Base-by-base conservation (phyloP, 139 green algal genomes). In the Ettlia oleoabundans region DNA sequence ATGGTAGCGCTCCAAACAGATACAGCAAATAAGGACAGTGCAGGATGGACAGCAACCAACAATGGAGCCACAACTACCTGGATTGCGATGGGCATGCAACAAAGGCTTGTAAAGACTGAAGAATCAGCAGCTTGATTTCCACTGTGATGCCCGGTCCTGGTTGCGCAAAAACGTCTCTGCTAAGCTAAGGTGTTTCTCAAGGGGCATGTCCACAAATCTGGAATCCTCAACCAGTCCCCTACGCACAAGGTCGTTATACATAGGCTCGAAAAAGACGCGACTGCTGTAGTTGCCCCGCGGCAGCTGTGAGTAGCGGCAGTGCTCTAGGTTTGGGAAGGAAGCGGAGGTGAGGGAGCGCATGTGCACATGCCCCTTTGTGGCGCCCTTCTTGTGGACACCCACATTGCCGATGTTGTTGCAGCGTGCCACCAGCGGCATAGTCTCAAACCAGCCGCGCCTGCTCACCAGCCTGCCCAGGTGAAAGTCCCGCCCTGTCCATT, bases 331-430 rank as follows among this genome's bases (percentile, higher is more conserved):
- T 2, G 7, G 22, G 26, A 68, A 67, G 24, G 53, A 52, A 0
- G 33, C 73, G 1, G 53, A 69, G 35, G 73, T 80, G 35, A 80
- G 10, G 24, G 73, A 13, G 26, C 73, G 73, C 53, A 69, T 51
- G 73, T 80, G 73, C 47, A 80, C 41, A 52, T 80, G 73, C 32
- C 38, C 33, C 33, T 33, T 61, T 10, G 30, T 19, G 26, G 28
- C 9, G 8, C 73, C 53, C 53, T 67, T 51, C 26, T 67, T 67
- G 73, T 80, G 35, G 6, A 26, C 8, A 21, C 73, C 73, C 73
- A 80, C 73, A 35, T 35, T 69, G 73, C 73, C 73, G 38, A 80
- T 80, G 73, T 80, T 80, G 73, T 80, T 80, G 53, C 73, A 80
- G 35, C 73, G 51, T 19, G 73, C 52, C 53, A 80, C 53, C 33